Percentiles rank a stretch among this genome's conserved stretches.
Evolutionary conservation across 2,329 filamentous ascomycete species (phyloP).

Genomic region (Calonectria pseudoturangicola): DNA sequence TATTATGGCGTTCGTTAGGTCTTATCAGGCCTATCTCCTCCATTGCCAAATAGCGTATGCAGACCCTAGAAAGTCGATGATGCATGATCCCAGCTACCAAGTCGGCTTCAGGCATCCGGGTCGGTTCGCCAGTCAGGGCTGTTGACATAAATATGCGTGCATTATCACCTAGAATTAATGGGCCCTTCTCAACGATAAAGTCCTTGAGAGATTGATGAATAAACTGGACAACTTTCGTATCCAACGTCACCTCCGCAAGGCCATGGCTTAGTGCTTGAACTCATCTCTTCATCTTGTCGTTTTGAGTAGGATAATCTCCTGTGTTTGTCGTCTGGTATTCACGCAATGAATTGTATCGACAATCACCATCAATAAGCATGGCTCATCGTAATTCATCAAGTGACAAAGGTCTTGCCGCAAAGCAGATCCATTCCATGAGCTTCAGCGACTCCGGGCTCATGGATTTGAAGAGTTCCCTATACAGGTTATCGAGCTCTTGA

Average conservation of each 20-base stretch:
- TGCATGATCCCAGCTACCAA: neutral
- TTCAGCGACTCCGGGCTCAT: conserved; percentile 49
- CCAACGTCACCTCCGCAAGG: conserved; percentile 50
- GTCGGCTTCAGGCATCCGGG: neutral
- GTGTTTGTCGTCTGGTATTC: conserved; percentile 39
- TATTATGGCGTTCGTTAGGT: neutral
- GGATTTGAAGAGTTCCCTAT: neutral
- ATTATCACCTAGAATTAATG: too few species aligned
- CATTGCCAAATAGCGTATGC: neutral
- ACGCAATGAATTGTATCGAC: conserved; percentile 44
- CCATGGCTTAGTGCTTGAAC: conserved; percentile 54
- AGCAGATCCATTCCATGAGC: conserved; percentile 60
- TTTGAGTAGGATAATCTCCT: conserved; percentile 43
- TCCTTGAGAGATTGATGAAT: conserved; percentile 30
- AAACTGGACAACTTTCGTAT: conserved; percentile 45
- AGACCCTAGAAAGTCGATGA: neutral
- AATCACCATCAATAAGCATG: conserved; percentile 52
- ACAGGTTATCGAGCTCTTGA: neutral
- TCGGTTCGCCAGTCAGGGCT: neutral
- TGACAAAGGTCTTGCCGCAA: conserved; percentile 52
- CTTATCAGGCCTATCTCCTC: neutral
- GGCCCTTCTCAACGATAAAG: conserved; percentile 9
- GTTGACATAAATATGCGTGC: neutral
- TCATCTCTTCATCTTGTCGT: conserved; percentile 42
- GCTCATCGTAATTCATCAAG: conserved; percentile 58